Evolutionary conservation across 1,284 basidiomycete genomes (phyloP).

Genomic region (Ganoderma lingzhi): DNA sequence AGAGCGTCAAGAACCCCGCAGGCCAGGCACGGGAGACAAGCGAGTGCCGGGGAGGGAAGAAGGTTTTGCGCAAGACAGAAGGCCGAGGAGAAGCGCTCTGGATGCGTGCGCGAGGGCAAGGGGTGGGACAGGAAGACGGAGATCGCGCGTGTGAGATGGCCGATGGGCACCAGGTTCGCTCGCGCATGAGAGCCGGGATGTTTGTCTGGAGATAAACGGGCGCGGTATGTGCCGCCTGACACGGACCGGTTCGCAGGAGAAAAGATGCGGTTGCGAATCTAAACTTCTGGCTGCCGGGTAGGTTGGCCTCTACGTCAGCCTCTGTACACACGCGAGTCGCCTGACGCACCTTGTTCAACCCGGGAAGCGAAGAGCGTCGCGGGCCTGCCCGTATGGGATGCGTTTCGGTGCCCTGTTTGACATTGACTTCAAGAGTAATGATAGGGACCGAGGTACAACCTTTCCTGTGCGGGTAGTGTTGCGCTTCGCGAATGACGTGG

Average conservation of each 20-base stretch:
- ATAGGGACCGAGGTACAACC: background rate
- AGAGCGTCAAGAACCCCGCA: slow-evolving; percentile 1
- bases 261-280: background rate
- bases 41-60: slow-evolving; percentile 2
- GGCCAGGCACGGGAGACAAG: slow-evolving; percentile 5
- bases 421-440: background rate
- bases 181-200: background rate
- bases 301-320: slow-evolving; percentile 1
- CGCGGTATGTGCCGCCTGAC: background rate
- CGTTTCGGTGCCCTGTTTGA: background rate
- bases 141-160: background rate
- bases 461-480: background rate
- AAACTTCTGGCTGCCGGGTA: background rate
- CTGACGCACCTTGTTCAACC: background rate
- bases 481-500: background rate
- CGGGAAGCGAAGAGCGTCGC: background rate
- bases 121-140: slow-evolving; percentile 7
- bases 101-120: slow-evolving; percentile 3
- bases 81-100: background rate
- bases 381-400: background rate
- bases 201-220: background rate
- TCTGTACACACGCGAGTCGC: background rate
- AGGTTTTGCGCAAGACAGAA: background rate
- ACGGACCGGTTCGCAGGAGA: background rate
- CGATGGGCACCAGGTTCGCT: background rate